Evolutionary conservation across 257 asterid species (phyloP), one percentile per base, ranked within the genome.

Genomic region (Scutellaria barbata): DNA sequence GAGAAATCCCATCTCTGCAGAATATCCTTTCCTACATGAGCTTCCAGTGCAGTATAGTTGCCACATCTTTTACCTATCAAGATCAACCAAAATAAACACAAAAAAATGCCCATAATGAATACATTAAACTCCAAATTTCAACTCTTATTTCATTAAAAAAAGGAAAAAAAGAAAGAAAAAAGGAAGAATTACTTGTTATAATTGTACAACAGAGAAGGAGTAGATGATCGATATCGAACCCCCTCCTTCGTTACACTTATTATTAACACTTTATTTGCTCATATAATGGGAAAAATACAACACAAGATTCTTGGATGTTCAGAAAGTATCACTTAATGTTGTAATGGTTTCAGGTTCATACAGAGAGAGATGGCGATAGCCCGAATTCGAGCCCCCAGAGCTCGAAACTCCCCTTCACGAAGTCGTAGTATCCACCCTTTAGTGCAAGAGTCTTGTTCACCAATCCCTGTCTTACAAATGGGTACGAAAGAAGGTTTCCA

Each of bases 371-470:
- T 20, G 94, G 84, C 80, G 96, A 89, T 59, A 87, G 84, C 57
- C 87, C 67, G 83, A 90, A 90, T 5, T 93, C 95, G 18, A 90
- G 95, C 57, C 88, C 83, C 98, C 98, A 93, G 57, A 93, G 96
- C 94, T 93, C 98, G 42, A 90, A 90, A 53, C 81, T 83, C 73
- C 98, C 98, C 33, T 82, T 86, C 60, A 90, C 74, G 30, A 94
- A 94, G 66, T 94, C 96, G 6, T 90, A 94, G 85, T 90, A 74
- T 14, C 92, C 97, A 9, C 97, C 98, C 90, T 87, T 94, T 7
- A 94, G 51, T n/a, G 91, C 86, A 8, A 94, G 89, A 2, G 98
- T 90, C 71, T 82, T 82, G 59, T 94, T 94, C 91, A 89, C 94
- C 85, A 94, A 71, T 8, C 97, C 98, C 0, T 86, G 88, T 71